Conservation (phyloP, 495 filamentous ascomycete species). For the Hapsidospora chrysogenum region DNA sequence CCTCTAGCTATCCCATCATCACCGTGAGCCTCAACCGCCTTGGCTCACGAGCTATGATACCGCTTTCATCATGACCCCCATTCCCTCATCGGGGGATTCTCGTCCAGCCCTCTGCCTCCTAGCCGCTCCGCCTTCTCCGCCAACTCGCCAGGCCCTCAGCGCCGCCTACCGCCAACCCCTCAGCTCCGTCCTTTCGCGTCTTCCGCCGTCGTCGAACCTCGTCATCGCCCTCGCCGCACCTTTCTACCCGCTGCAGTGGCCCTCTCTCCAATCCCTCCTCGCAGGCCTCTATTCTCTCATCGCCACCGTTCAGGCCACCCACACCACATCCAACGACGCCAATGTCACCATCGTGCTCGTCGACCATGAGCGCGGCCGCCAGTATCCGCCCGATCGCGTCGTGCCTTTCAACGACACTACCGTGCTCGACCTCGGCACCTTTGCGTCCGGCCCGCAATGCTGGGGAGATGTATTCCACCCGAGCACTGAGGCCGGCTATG, state of each 20-base stretch:
- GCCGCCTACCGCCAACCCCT: slow-evolving; percentile 2
- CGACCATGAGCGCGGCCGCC: slow-evolving; percentile 34
- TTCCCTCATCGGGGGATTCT: too few relatives aligned
- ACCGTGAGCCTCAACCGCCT: too few relatives aligned
- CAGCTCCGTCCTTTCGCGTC: neutral
- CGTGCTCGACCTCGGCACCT: slow-evolving; percentile 45
- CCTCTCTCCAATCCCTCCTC: slow-evolving; percentile 48
- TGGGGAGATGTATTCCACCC: slow-evolving; percentile 61
- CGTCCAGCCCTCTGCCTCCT: too few relatives aligned
- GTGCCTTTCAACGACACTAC: slow-evolving; percentile 28
- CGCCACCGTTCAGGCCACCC: slow-evolving; percentile 44
- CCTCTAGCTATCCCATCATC: too few relatives aligned
- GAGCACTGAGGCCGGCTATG: slow-evolving; percentile 37
- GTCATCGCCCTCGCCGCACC: slow-evolving; percentile 38
- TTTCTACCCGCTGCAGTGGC: slow-evolving; percentile 37
- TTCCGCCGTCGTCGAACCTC: slow-evolving; percentile 11
- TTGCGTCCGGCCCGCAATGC: slow-evolving; percentile 43
- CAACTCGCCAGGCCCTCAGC: neutral
- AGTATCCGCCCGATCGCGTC: slow-evolving; percentile 10
- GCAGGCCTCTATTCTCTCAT: slow-evolving; percentile 67
- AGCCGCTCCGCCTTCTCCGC: neutral
- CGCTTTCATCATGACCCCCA: too few relatives aligned
- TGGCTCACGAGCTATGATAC: too few relatives aligned
- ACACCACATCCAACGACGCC: slow-evolving; percentile 37
- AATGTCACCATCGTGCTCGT: slow-evolving; percentile 64